Conservation (phyloP, 148 eudicot genomes). For the Amaranthus palmeri region DNA sequence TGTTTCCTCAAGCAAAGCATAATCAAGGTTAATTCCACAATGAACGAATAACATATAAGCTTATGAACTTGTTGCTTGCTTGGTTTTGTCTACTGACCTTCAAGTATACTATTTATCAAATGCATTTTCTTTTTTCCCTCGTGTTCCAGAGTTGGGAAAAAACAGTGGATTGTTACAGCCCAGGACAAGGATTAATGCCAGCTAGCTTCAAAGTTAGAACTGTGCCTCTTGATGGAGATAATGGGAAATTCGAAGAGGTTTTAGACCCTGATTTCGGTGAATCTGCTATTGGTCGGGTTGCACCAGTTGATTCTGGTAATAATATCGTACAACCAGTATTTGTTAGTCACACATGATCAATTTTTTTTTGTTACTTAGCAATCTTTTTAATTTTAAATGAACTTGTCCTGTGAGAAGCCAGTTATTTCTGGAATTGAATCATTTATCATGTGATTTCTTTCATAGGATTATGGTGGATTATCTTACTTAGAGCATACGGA, state of each 20-base stretch:
- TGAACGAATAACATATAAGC: background rate
- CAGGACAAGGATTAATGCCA: constrained; percentile 53
- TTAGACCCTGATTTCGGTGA: constrained; percentile 51
- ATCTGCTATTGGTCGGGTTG: constrained; percentile 63
- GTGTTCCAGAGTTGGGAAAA: constrained; percentile 85
- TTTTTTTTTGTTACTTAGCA: background rate
- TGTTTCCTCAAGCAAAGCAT: background rate
- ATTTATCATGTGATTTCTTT: constrained; percentile 15
- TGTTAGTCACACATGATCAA: background rate
- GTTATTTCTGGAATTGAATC: background rate
- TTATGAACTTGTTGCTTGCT: background rate
- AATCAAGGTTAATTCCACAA: background rate
- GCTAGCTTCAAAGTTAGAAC: constrained; percentile 49
- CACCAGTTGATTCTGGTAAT: constrained; percentile 96
- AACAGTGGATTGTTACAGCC: constrained; percentile 74
- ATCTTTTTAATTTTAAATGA: background rate
- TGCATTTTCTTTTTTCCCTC: constrained; percentile 3
- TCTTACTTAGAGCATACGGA: constrained; percentile 77
- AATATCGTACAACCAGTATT: background rate
- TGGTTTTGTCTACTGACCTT: background rate
- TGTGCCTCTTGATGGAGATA: constrained; percentile 37
- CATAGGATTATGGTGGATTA: constrained; percentile 94
- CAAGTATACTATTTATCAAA: background rate
- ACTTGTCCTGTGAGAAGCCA: background rate
- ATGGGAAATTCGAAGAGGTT: constrained; percentile 39